Evolutionary conservation across 2,329 filamentous ascomycete genomes (phyloP), one percentile per base, ranked within the genome.

Genomic region (Botryotinia globosa): DNA sequence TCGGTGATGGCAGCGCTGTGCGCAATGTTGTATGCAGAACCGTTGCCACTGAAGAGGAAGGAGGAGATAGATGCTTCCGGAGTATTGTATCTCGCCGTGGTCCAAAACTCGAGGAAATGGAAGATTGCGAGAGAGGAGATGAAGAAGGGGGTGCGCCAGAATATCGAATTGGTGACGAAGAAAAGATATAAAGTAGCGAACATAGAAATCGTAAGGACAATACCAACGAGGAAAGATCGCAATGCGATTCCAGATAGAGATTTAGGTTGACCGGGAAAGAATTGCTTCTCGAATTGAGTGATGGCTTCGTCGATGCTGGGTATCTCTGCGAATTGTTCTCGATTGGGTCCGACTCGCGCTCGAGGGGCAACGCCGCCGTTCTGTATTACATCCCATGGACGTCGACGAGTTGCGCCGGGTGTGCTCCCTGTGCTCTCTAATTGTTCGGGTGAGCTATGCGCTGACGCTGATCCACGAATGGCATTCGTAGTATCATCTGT

Each of bases 81-180:
- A 0, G 93, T 93, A 82, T 98, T 98, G 83, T 92, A 93, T 72
- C 87, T 85, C 14, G 95, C 94, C 0, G 95, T 98, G 45, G 91
- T 93, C 86, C 90, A 97, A 85, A 94, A 99, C 83, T 99, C 96
- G 82, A 98, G 90, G 83, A 97, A 98, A 85, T 99, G 96, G 84
- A 98, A 98, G 44, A 91, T 78, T 39, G 91, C 87, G 65, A 98
- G 90, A 22, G 89, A 85, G 69, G 84, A 84, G 65, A 91, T 79
- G 83, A 95, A 95, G 81, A 91, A 89, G 44, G 89, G 87, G 12
- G 87, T 81, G 72, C 89, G 88, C 89, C 89, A 91, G 72, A 87
- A 82, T 0, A 76, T 70, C 2, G 66, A 67, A 0, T n/a, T 5
- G 1, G 32, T 73, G 16, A 29, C n/a, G 42, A 64, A 74, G 56